Evolutionary conservation across 345 rosid species (phyloP).

Genomic region (Nephelium lappaceum): DNA sequence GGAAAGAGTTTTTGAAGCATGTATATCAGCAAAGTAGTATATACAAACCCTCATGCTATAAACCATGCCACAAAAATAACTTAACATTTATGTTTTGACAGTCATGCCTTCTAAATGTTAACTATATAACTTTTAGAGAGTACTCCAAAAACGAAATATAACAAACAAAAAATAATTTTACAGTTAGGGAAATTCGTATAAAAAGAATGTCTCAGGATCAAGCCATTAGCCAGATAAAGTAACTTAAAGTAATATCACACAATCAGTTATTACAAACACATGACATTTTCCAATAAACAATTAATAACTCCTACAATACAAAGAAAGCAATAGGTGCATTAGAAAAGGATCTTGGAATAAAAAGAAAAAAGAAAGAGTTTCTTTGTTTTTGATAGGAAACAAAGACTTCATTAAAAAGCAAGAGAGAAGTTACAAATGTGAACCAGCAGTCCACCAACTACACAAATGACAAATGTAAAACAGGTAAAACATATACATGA

Average conservation of each 20-base stretch:
- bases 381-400: too few species aligned
- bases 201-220: neutral
- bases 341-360: neutral
- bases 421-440: too few species aligned
- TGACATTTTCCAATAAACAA: neutral
- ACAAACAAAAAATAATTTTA: neutral
- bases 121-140: neutral
- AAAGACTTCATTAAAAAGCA: too few species aligned
- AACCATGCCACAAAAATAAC: neutral
- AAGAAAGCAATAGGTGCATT: neutral
- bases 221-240: neutral
- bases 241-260: neutral
- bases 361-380: neutral
- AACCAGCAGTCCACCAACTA: too few species aligned
- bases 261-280: neutral
- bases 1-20: slow-evolving; percentile 15
- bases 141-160: neutral
- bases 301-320: neutral
- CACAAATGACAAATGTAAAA: too few species aligned
- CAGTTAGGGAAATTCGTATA: neutral
- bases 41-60: neutral
- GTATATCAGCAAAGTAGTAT: slow-evolving; percentile 9
- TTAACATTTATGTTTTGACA: neutral
- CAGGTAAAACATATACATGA: neutral
- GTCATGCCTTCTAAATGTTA: neutral